Evolutionary conservation across 176 grass and related monocot genomes (phyloP), one percentile per base, ranked within the genome.

Genomic region (Alloteropsis semialata): DNA sequence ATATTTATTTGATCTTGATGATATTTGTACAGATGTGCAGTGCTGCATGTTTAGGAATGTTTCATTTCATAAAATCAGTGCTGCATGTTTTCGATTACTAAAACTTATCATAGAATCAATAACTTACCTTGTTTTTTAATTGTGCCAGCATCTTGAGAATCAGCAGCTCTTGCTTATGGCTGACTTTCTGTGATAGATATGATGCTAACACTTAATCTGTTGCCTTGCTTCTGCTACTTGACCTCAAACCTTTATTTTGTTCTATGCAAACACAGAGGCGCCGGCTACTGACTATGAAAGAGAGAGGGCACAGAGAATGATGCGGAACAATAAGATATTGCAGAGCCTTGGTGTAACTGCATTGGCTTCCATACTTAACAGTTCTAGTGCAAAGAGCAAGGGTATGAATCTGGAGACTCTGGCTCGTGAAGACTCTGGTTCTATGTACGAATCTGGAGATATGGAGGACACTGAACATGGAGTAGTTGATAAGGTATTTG

Each of bases 111-210:
- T 49, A 36, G 49, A 45, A 44, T 5, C 38, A 58, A 63, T 59
- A 29, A 11, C 12, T 1, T 18, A 22, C 4, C 12, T 77, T 22
- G 25, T 72, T 64, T 44, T 6, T 45, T 80, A 49, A 75, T 25
- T 69, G 27, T 68, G 75, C 17, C 19, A 25, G 25, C 65, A 82
- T 53, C 53, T 65, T 63, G 42, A n/a, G 79, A 77, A 68, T 80
- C 63, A 78, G 39, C 28, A 37, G 59, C 1, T 43, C 24, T 62
- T 61, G 38, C 37, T 63, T 63, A 22, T 18, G 55, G 15, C 5
- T 44, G 8, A 5, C 14, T 84, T 46, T 24, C 7, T 49, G 24
- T 69, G 21, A 65, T 75, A 55, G 19, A 84, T 67, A 43, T n/a
- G 13, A 10, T 46, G 5, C 25, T 53, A 77, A 1, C 58, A 17